phyloP scores from a whole-genome alignment of 192 early-diverging fungal genomes.

The Coemansia sp. region DNA sequence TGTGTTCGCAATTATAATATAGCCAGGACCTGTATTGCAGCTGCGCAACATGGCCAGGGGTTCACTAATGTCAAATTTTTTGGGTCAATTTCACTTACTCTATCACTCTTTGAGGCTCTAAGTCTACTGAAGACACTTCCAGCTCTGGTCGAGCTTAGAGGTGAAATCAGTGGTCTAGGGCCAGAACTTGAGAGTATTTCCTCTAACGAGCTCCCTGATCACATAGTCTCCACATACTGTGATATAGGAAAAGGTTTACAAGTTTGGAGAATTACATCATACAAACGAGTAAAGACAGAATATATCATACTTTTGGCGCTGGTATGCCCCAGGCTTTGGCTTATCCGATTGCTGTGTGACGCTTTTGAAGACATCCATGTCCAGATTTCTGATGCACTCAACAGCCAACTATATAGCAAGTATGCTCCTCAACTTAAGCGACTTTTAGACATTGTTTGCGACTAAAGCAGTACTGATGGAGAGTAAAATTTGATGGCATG shows the following conservation, averaged over 20 bases:
- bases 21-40: neutral
- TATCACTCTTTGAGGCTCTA: neutral
- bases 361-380: neutral
- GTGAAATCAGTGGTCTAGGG: neutral
- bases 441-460: neutral
- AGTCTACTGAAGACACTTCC: neutral
- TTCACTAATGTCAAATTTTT: neutral
- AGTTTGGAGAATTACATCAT: neutral
- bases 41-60: neutral
- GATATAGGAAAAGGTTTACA: neutral
- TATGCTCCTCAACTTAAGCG: neutral
- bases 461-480: slow-evolving; percentile 19
- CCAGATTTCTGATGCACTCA: neutral
- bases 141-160: neutral
- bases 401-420: neutral
- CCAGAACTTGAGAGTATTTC: neutral
- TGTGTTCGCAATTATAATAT: neutral
- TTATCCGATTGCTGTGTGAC: neutral
- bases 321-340: neutral
- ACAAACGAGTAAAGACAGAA: neutral
- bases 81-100: neutral
- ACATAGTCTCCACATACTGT: neutral
- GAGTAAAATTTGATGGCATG: slow-evolving; percentile 11
- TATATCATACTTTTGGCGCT: neutral
- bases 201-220: neutral